Evolutionary conservation across 208 protist genomes (phyloP).

Genomic region (Leishmania mexicana): DNA sequence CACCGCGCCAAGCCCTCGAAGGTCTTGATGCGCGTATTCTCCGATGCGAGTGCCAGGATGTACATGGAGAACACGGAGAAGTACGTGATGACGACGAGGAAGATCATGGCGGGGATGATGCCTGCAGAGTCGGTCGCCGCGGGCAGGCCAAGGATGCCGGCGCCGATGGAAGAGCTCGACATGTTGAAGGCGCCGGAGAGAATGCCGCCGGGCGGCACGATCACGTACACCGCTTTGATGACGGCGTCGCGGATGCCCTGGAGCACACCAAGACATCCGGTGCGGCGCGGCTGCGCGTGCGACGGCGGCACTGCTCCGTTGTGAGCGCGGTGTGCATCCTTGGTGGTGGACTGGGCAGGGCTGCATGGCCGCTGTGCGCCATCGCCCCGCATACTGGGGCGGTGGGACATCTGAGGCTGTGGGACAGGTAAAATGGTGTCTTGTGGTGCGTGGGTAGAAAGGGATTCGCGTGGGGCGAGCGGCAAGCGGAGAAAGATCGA

Average conservation of each 20-base stretch:
- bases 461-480: no score
- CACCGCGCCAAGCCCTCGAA: constrained; percentile 46
- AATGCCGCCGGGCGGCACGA: constrained; percentile 40
- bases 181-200: constrained; percentile 38
- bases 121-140: constrained; percentile 35
- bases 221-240: constrained; percentile 10
- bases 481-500: no score
- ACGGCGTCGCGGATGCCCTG: neutral
- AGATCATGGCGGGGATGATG: constrained; percentile 35
- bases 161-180: constrained; percentile 40
- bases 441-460: neutral
- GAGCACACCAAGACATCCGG: constrained; percentile 10
- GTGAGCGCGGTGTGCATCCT: neutral
- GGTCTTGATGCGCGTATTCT: constrained; percentile 36
- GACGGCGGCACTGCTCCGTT: neutral
- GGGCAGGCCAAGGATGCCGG: constrained; percentile 48
- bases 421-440: neutral
- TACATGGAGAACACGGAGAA: constrained; percentile 44
- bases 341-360: no score
- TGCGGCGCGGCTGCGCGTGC: constrained; percentile 1
- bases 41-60: constrained; percentile 34
- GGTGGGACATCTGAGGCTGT: neutral
- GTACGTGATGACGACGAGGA: constrained; percentile 43
- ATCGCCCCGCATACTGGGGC: no score
- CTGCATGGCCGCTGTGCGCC: no score